Evolutionary conservation across 495 filamentous ascomycete genomes (phyloP).

Genomic region (Tuber indicum): DNA sequence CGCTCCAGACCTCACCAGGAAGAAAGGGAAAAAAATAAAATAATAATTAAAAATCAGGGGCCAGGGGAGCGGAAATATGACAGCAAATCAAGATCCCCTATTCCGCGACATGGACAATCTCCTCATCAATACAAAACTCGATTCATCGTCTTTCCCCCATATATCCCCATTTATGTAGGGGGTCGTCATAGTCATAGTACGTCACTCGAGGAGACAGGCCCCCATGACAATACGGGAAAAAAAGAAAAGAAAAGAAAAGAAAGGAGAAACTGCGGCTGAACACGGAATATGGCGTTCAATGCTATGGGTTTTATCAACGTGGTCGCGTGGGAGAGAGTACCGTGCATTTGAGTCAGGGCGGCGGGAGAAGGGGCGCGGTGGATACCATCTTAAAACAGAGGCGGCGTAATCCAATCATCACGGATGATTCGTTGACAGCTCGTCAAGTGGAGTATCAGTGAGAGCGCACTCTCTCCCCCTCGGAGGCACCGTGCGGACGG

Average conservation of each 20-base stretch:
- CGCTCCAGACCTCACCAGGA: neutral
- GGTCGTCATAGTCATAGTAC: neutral
- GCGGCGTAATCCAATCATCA: neutral
- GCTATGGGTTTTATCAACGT: neutral
- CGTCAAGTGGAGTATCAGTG: neutral
- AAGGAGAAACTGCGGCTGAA: neutral
- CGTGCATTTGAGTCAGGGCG: neutral
- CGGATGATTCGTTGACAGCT: neutral
- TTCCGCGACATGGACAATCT: neutral
- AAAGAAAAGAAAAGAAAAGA: neutral
- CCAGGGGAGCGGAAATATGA: neutral
- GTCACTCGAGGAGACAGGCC: neutral
- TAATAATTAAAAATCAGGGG: neutral
- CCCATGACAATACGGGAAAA: neutral
- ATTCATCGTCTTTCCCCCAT: neutral
- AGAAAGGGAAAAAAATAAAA: neutral
- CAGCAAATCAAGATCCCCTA: neutral
- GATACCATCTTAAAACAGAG: neutral
- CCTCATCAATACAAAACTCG: neutral
- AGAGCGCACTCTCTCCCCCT: neutral
- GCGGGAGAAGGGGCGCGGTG: neutral
- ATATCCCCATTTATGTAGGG: neutral
- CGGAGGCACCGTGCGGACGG: neutral
- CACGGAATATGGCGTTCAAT: neutral
- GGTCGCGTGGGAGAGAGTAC: neutral